phyloP scores from a whole-genome alignment of 495 filamentous ascomycete species.

The Neurospora pannonica region DNA sequence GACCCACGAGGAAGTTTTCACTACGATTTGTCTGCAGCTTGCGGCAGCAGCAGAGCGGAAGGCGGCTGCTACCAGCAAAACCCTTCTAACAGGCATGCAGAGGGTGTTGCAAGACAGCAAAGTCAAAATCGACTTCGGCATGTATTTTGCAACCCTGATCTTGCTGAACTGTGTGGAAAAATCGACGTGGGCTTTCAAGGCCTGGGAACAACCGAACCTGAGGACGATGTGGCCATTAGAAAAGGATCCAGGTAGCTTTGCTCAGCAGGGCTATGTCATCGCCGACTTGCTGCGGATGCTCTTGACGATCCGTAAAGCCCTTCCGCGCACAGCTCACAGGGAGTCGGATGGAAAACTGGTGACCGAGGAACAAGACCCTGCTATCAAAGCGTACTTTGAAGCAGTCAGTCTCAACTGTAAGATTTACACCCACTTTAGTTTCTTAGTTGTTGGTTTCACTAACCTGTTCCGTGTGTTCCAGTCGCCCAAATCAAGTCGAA shows the following conservation, averaged over 20 bases:
- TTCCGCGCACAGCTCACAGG: constrained; percentile 47
- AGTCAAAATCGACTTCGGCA: constrained; percentile 57
- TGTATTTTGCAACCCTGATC: constrained; percentile 64
- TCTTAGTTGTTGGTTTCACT: neutral
- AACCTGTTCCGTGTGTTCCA: constrained; percentile 5
- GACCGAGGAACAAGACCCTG: constrained; percentile 43
- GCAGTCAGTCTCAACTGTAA: constrained; percentile 51
- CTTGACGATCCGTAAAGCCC: constrained; percentile 59
- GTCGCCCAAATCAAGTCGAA: constrained; percentile 29
- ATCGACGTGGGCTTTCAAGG: constrained; percentile 72
- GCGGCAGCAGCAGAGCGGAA: constrained; percentile 66
- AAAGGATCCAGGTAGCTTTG: constrained; percentile 53
- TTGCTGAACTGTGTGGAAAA: constrained; percentile 74
- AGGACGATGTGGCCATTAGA: constrained; percentile 61
- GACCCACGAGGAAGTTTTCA: constrained; percentile 34
- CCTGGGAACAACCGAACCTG: constrained; percentile 54
- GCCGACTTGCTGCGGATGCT: constrained; percentile 67
- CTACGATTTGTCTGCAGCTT: constrained; percentile 57
- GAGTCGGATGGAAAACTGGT: constrained; percentile 47
- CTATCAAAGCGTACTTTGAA: constrained; percentile 50
- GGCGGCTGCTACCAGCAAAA: constrained; percentile 53
- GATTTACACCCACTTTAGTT: constrained; percentile 12
- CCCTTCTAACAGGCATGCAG: constrained; percentile 66
- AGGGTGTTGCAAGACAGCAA: constrained; percentile 65
- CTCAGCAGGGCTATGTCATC: constrained; percentile 62